A percentile compares a stretch with the other conserved stretches of the same genome.
phyloP scores from a whole-genome alignment of 2,329 filamentous ascomycete genomes.

The Trichoderma afroharzianum region DNA sequence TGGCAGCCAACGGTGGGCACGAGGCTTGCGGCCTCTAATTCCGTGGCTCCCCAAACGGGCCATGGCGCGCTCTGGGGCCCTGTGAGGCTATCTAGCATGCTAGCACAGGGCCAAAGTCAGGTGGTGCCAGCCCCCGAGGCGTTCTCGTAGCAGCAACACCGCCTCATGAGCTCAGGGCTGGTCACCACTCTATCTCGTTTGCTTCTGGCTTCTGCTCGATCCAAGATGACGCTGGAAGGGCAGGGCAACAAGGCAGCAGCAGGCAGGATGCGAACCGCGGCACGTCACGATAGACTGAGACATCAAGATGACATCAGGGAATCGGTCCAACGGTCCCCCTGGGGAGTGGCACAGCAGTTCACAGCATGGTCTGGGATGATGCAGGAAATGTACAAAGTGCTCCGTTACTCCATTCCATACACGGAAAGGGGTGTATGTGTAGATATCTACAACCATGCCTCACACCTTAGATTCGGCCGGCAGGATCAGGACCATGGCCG shows the following conservation, averaged over 20 bases:
- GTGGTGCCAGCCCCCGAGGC: conserved; percentile 16
- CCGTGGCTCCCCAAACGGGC: background rate
- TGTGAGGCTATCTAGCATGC: conserved; percentile 13
- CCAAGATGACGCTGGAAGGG: background rate
- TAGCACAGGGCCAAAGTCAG: conserved; percentile 5
- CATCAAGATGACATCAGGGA: conserved; percentile 9
- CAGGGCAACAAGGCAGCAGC: background rate
- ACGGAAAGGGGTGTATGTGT: background rate
- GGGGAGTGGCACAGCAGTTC: background rate
- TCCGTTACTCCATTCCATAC: background rate
- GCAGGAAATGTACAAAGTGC: background rate
- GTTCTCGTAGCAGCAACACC: conserved; percentile 10
- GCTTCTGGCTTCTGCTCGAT: background rate
- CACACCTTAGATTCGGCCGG: background rate
- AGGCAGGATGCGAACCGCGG: conserved; percentile 8
- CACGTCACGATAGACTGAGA: conserved; percentile 12
- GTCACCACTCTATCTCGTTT: background rate
- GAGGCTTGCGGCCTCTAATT: conserved; percentile 8
- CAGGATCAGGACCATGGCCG: background rate
- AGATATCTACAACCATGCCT: background rate
- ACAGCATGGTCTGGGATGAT: background rate
- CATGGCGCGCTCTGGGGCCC: background rate
- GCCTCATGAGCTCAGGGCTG: background rate
- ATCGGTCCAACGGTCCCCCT: background rate
- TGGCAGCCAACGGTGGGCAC: conserved; percentile 2